Conservation (phyloP, 2,329 filamentous ascomycete genomes). For the Colletotrichum tropicale region DNA sequence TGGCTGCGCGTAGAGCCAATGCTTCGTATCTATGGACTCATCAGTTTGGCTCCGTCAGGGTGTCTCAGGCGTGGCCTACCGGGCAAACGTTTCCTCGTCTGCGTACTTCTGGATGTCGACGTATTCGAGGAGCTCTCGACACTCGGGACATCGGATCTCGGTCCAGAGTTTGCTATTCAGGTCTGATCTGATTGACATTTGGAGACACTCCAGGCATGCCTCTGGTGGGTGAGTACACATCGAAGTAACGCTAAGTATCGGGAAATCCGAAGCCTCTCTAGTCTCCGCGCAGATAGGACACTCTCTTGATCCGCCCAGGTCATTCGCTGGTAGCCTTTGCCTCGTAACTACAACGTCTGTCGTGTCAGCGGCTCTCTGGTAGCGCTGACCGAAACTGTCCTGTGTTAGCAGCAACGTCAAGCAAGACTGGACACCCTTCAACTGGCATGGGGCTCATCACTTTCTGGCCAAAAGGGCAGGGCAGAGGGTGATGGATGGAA, state of each 20-base stretch:
- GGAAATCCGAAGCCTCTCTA: constrained; percentile 33
- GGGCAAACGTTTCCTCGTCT: constrained; percentile 44
- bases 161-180: constrained; percentile 42
- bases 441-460: neutral
- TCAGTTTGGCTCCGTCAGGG: neutral
- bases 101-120: constrained; percentile 50
- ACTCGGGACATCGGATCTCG: constrained; percentile 58
- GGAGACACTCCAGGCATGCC: constrained; percentile 39
- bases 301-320: constrained; percentile 28
- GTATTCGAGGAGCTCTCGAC: constrained; percentile 45
- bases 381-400: constrained; percentile 37
- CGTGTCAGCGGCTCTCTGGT: constrained; percentile 30
- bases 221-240: constrained; percentile 35
- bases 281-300: constrained; percentile 41
- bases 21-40: constrained; percentile 42
- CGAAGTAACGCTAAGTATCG: constrained; percentile 33
- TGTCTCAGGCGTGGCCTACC: constrained; percentile 30
- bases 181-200: constrained; percentile 36
- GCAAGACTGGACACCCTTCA: neutral
- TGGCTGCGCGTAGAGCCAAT: constrained; percentile 44
- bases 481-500: neutral
- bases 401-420: neutral
- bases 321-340: constrained; percentile 27
- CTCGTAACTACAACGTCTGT: constrained; percentile 33
- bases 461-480: neutral